Evolutionary conservation across 257 asterid species (phyloP).

Genomic region (Oldenlandia corymbosa): DNA sequence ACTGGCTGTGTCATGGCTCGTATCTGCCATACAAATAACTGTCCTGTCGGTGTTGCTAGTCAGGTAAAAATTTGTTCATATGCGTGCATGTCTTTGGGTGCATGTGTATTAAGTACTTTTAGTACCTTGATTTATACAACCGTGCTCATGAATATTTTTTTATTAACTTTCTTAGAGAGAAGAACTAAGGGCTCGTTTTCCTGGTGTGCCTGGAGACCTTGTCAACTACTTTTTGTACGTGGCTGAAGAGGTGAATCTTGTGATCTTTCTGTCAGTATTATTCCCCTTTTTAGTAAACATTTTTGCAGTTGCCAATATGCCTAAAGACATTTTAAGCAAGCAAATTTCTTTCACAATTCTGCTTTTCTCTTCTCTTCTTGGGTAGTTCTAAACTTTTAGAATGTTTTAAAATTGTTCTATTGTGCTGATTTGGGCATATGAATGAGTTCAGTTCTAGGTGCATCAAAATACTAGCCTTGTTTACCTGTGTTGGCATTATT

Average conservation of each 20-base stretch:
- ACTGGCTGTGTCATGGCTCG: constrained; percentile 99
- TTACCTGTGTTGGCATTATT: not conserved
- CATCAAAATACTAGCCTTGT: not conserved
- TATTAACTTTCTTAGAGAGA: constrained; percentile 54
- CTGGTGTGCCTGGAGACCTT: constrained; percentile 98
- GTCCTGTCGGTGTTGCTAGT: constrained; percentile 99
- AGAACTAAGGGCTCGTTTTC: constrained; percentile 97
- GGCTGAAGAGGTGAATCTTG: constrained; percentile 77
- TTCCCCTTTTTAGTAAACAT: not conserved
- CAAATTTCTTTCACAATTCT: no score
- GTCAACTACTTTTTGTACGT: constrained; percentile 87
- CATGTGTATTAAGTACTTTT: not conserved
- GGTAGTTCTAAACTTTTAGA: not conserved
- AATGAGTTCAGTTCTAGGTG: not conserved
- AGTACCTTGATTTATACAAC: not conserved
- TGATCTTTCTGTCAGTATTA: not conserved
- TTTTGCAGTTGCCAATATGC: not conserved
- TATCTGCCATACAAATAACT: constrained; percentile 96
- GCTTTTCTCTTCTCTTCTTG: not conserved
- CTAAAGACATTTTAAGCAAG: no score
- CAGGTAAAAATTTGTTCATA: constrained; percentile 47
- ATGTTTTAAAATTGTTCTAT: no score
- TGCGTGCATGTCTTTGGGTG: not conserved
- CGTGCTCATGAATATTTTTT: not conserved
- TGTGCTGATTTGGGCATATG: not conserved